Conservation (phyloP, 1,139 yeast genomes). For the Scheffersomyces insectosa region DNA sequence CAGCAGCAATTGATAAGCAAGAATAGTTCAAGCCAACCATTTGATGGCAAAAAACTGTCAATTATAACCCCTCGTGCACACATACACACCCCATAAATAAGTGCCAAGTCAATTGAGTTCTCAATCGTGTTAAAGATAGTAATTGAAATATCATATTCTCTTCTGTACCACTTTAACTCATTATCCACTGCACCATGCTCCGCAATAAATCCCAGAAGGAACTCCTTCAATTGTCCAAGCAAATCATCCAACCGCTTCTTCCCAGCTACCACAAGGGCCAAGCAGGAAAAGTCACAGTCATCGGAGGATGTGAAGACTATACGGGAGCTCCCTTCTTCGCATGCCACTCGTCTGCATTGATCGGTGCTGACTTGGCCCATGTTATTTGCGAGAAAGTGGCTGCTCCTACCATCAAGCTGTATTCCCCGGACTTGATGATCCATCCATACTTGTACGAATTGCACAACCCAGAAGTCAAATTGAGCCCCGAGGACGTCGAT, state of each 20-base stretch:
- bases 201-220: conserved; percentile 43
- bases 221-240: conserved; percentile 47
- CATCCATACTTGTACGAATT: conserved; percentile 74
- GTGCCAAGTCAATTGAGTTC: background rate
- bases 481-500: conserved; percentile 16
- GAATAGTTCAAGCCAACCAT: too few relatives aligned
- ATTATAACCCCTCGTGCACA: background rate
- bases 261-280: conserved; percentile 87
- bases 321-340: conserved; percentile 97
- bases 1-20: background rate
- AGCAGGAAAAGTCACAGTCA: conserved; percentile 81
- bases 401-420: conserved; percentile 77
- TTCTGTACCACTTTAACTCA: too few relatives aligned
- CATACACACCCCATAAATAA: background rate
- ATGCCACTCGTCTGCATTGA: conserved; percentile 77
- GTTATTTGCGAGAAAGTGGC: conserved; percentile 80
- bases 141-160: background rate
- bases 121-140: background rate
- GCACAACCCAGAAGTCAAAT: conserved; percentile 14
- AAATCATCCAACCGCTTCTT: conserved; percentile 73
- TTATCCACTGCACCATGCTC: conserved; percentile 9
- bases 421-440: conserved; percentile 93
- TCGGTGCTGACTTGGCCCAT: conserved; percentile 90
- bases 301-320: conserved; percentile 94
- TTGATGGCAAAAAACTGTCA: background rate